Conservation (phyloP, 106 monocot genomes). For the Triglochin maritima region DNA sequence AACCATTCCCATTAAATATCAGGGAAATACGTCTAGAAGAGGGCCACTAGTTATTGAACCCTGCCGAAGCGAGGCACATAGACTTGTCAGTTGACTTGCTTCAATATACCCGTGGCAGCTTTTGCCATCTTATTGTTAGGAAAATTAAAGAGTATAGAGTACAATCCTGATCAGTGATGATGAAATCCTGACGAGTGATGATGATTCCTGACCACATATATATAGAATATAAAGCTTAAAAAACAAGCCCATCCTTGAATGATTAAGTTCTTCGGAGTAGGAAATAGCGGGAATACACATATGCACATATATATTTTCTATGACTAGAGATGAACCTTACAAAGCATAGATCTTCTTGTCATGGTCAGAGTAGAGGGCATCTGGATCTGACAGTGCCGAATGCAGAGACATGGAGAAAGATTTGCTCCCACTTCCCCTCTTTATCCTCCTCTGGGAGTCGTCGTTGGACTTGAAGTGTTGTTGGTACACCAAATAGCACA, state of each 20-base stretch:
- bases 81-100: too few species aligned
- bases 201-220: too few species aligned
- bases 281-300: not conserved
- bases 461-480: constrained; percentile 59
- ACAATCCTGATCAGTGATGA: not conserved
- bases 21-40: too few species aligned
- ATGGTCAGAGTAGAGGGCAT: constrained; percentile 50
- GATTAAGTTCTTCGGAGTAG: not conserved
- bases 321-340: not conserved
- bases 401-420: constrained; percentile 81
- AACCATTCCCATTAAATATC: too few species aligned
- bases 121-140: too few species aligned
- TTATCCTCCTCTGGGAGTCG: constrained; percentile 72
- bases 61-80: too few species aligned
- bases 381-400: constrained; percentile 53
- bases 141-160: not conserved
- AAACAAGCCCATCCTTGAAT: not conserved
- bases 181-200: not conserved
- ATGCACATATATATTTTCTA: not conserved
- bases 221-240: not conserved
- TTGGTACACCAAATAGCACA: constrained; percentile 60
- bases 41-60: too few species aligned
- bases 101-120: too few species aligned
- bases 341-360: constrained; percentile 73
- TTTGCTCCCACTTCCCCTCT: constrained; percentile 63